Base-by-base conservation (phyloP, 768 basidiomycete genomes). In the Leucosporidium creatinivorum region DNA sequence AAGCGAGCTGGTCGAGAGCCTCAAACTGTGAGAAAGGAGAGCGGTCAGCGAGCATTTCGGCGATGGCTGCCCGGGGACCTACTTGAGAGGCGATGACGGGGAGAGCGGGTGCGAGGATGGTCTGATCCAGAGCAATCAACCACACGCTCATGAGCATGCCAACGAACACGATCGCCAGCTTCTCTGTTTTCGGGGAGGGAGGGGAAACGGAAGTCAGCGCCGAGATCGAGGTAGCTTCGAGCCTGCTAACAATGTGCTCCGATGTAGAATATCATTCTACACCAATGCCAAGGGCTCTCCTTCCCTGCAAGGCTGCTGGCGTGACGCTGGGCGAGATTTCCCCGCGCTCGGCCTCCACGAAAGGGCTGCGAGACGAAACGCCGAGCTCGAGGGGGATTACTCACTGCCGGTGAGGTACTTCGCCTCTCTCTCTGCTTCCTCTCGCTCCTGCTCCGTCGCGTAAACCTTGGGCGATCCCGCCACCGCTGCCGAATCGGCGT, bases 131-230 rank as follows among this genome's bases (percentile, higher is more conserved):
- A 1, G 69, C 72, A 66, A 75, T 72, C 15, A 69, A 65, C 58
- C 72, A 65, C 31, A 74, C 65, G 28, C 65, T 65, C 2, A 74
- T 49, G 3, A 73, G 52, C 65, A 66, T 68, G 9, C 58, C 66
- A 19, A n/a, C 49, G 33, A 68, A 68, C 13, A 56, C 52, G 4
- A 50, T 8, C 19, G 59, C 59, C 15, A 68, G 56, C 44, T 68
- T 58, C n/a, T 30, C 49, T 70, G 61, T 26, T 58, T 33, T 8
- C 55, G 39, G 15, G 49, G 19, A 9, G 54, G 33, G 19, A 65
- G 23, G 5, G 18, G 58, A 39, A 8, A 52, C 55, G 2, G 63
- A 64, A 12, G 56, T 55, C 18, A 62, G 52, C 62, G 63, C 59
- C 25, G 57, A 64, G n/a, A 17, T 4, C 23, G 62, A 69, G n/a